Evolutionary conservation across 192 early-diverging fungal genomes (phyloP).

Genomic region (Coemansia sp.): DNA sequence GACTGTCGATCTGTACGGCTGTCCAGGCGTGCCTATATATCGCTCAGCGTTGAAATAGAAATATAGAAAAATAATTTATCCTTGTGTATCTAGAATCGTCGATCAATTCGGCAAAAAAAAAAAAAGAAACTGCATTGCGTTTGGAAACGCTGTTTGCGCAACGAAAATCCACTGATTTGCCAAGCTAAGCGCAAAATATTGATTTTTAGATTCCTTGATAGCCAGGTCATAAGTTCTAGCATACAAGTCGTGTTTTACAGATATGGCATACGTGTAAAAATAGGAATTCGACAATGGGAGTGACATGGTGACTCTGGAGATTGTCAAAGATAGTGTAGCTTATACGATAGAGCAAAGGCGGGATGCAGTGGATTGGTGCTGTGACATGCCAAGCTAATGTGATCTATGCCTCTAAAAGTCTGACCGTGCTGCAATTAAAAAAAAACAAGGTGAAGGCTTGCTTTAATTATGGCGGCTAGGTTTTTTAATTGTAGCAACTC

Average conservation of each 20-base stretch:
- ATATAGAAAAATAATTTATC: neutral
- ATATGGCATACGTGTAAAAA: neutral
- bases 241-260: neutral
- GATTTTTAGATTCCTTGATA: too few species aligned
- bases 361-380: neutral
- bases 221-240: too few species aligned
- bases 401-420: neutral
- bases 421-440: neutral
- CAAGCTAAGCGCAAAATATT: neutral
- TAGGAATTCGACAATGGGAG: too few species aligned
- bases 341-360: neutral
- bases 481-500: neutral
- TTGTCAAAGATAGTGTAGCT: neutral
- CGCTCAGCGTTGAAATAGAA: neutral
- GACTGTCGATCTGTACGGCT: conserved; percentile 84
- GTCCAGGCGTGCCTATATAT: conserved; percentile 76
- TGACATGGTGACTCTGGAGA: neutral
- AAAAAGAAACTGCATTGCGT: neutral
- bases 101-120: neutral
- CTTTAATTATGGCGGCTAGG: neutral
- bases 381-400: neutral
- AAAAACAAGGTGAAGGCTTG: neutral
- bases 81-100: conserved; percentile 1
- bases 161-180: neutral
- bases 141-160: neutral